These are phyloP conservation scores for Ilex aquifolium DNA, from an alignment of 257 asterid species.

Conservation along the genomic window DNA sequence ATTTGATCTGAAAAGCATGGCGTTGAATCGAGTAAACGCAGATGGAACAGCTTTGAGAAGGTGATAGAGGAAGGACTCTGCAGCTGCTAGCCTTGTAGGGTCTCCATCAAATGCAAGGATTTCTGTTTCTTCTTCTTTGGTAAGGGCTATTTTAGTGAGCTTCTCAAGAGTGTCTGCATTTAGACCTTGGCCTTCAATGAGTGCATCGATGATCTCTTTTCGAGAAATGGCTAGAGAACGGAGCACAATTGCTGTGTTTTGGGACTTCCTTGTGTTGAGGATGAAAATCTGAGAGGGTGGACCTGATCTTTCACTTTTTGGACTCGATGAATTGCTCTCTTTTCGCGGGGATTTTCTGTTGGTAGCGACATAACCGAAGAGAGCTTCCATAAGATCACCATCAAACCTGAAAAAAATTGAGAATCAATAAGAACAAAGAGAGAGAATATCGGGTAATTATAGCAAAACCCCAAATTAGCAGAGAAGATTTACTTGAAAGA, in stretches of 20 bases:
- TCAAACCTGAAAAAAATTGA: constrained; percentile 54
- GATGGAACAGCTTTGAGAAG: constrained; percentile 79
- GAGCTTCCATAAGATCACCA: constrained; percentile 95
- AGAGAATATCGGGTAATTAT: neutral
- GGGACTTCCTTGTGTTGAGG: constrained; percentile 80
- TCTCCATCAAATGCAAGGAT: constrained; percentile 68
- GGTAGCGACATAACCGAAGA: constrained; percentile 82
- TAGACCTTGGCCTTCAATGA: constrained; percentile 55
- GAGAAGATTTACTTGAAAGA: constrained; percentile 70
- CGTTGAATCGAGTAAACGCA: constrained; percentile 62
- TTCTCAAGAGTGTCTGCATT: constrained; percentile 62
- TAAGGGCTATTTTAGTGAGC: constrained; percentile 61
- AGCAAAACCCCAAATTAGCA: neutral
- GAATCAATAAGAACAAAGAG: neutral
- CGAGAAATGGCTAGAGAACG: constrained; percentile 60
- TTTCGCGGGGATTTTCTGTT: constrained; percentile 62
- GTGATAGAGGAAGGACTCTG: constrained; percentile 84
- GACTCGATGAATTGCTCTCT: constrained; percentile 19
- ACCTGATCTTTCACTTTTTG: constrained; percentile 35
- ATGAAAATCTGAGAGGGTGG: constrained; percentile 67
- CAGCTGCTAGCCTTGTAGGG: constrained; percentile 66
- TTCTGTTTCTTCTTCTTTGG: constrained; percentile 53
- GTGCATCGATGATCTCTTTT: constrained; percentile 54
- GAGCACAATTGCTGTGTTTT: constrained; percentile 70
- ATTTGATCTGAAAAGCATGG: constrained; percentile 65